These are phyloP conservation scores for Amaranthus tricolor DNA, from an alignment of 179 eudicot species.

Conservation along the genomic window DNA sequence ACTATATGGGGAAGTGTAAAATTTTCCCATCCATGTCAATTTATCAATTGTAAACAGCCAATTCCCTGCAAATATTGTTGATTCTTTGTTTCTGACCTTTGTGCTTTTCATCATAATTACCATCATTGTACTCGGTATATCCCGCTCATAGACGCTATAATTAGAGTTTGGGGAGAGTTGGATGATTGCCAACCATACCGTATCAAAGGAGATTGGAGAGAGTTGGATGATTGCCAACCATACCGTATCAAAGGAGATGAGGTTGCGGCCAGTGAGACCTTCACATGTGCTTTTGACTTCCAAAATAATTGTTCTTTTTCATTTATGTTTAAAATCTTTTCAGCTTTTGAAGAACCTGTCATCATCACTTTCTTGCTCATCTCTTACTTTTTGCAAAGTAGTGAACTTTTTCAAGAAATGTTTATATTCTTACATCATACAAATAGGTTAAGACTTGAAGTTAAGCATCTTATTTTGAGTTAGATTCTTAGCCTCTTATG, in stretches of 20 bases:
- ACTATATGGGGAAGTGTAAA: not conserved
- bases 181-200: no score
- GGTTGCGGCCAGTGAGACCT: no score
- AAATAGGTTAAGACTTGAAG: conserved; percentile 18
- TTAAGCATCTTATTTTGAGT: conserved; percentile 23
- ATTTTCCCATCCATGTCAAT: not conserved
- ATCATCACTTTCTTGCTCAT: conserved; percentile 7
- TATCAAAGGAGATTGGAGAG: no score
- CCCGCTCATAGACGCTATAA: no score
- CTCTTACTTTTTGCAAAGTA: conserved; percentile 2
- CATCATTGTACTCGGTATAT: no score
- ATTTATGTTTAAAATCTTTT: not conserved
- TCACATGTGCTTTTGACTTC: conserved; percentile 3
- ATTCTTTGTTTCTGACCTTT: conserved; percentile 1
- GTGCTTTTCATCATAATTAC: no score
- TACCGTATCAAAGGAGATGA: no score
- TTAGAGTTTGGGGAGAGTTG: no score
- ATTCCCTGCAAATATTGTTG: not conserved
- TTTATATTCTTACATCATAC: not conserved
- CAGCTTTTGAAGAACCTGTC: not conserved
- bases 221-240: no score
- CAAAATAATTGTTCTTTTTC: not conserved
- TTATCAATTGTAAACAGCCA: not conserved
- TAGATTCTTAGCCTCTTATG: conserved; percentile 18
- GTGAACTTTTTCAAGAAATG: not conserved